These are phyloP conservation scores for Boletales sp. DNA, from an alignment of 768 basidiomycete species.

Conservation along the genomic window DNA sequence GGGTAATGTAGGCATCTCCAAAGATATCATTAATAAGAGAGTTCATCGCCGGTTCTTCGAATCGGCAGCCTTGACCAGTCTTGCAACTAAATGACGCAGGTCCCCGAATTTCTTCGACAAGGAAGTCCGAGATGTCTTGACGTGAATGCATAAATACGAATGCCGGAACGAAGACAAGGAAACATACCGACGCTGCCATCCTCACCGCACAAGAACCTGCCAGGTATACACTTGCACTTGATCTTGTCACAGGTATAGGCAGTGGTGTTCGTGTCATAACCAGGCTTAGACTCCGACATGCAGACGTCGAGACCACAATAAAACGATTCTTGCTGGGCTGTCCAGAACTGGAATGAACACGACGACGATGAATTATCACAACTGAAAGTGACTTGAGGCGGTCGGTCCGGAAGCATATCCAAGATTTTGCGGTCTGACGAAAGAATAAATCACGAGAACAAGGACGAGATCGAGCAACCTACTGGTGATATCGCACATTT, in stretches of 20 bases:
- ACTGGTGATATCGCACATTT: slow-evolving; percentile 99
- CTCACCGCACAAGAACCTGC: slow-evolving; percentile 92
- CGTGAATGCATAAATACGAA: neutral
- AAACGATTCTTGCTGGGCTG: slow-evolving; percentile 90
- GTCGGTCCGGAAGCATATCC: slow-evolving; percentile 84
- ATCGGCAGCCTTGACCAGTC: slow-evolving; percentile 70
- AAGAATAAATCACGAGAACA: neutral
- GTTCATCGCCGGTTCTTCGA: slow-evolving; percentile 98
- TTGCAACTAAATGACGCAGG: slow-evolving; percentile 85
- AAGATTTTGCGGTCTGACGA: slow-evolving; percentile 85
- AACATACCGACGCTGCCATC: slow-evolving; percentile 85
- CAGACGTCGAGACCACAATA: slow-evolving; percentile 87
- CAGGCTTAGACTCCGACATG: slow-evolving; percentile 40
- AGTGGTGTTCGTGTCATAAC: slow-evolving; percentile 69
- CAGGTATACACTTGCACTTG: slow-evolving; percentile 90
- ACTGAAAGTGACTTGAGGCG: slow-evolving; percentile 95
- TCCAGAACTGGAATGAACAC: slow-evolving; percentile 99
- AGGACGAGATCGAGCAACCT: slow-evolving; percentile 28
- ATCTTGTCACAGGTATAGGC: slow-evolving; percentile 80
- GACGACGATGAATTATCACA: slow-evolving; percentile 62
- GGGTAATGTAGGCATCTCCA: slow-evolving; percentile 85
- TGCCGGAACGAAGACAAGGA: neutral
- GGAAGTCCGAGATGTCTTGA: slow-evolving; percentile 86
- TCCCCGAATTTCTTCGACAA: slow-evolving; percentile 84
- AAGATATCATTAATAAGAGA: slow-evolving; percentile 90